Conservation (phyloP, 2,329 filamentous ascomycete genomes). For the Eutypa lata region DNA sequence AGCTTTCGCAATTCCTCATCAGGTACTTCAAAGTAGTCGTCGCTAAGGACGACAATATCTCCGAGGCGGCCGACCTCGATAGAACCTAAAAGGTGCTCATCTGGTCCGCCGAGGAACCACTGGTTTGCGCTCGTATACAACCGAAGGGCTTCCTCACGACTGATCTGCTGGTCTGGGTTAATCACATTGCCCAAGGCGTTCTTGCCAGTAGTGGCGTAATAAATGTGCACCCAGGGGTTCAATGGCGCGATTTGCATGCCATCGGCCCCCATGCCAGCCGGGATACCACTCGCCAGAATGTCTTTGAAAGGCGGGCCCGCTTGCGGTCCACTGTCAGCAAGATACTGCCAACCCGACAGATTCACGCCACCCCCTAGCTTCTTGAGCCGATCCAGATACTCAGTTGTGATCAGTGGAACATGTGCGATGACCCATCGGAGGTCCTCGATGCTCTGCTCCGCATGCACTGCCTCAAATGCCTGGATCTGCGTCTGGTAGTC, state of each 20-base stretch:
- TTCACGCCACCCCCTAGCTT: conserved; percentile 25
- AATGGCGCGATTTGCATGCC: conserved; percentile 28
- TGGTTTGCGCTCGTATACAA: conserved; percentile 24
- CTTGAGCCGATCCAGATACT: conserved; percentile 22
- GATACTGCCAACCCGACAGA: conserved; percentile 24
- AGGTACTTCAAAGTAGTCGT: conserved; percentile 23
- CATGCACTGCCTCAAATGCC: conserved; percentile 20
- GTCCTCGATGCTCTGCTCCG: conserved; percentile 10
- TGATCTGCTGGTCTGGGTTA: conserved; percentile 22
- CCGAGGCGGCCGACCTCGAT: conserved; percentile 24
- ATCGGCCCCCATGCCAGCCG: conserved; percentile 23
- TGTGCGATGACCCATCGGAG: conserved; percentile 27
- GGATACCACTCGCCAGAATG: conserved; percentile 26
- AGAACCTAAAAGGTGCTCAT: conserved; percentile 20
- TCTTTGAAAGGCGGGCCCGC: conserved; percentile 27
- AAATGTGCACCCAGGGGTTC: conserved; percentile 27
- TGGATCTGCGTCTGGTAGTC: conserved; percentile 23
- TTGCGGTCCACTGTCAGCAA: conserved; percentile 16
- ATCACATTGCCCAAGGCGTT: conserved; percentile 23
- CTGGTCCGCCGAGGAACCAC: conserved; percentile 26
- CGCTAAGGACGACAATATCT: conserved; percentile 23
- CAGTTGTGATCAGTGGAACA: conserved; percentile 23
- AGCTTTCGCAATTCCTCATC: conserved; percentile 23
- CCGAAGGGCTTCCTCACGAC: conserved; percentile 16
- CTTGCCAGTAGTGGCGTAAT: conserved; percentile 26